These are phyloP conservation scores for Omphalotus olearius DNA, from an alignment of 1,284 basidiomycete species.

Conservation along the genomic window DNA sequence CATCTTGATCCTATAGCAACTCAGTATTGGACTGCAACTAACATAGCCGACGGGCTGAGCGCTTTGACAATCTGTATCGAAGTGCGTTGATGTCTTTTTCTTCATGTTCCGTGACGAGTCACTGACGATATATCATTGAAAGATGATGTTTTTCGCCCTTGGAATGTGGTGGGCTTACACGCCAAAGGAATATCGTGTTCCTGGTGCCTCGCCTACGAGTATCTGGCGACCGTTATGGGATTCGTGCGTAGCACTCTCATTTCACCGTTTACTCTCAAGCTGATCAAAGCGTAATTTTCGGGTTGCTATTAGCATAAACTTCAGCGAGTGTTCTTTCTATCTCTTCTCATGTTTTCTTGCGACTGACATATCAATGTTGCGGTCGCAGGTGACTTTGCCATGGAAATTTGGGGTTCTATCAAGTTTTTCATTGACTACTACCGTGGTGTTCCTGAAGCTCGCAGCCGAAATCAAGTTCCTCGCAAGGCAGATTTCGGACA, in stretches of 20 bases:
- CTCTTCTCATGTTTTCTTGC: constrained; percentile 5
- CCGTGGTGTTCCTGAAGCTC: constrained; percentile 42
- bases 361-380: constrained; percentile 4
- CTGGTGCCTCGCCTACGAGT: constrained; percentile 34
- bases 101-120: neutral
- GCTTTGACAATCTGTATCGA: constrained; percentile 82
- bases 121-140: constrained; percentile 4
- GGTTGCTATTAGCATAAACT: constrained; percentile 58
- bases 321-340: constrained; percentile 34
- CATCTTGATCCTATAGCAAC: constrained; percentile 40
- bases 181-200: constrained; percentile 56
- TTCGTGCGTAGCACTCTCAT: constrained; percentile 38
- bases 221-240: constrained; percentile 71
- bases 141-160: constrained; percentile 80
- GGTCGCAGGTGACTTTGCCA: constrained; percentile 58
- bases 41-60: constrained; percentile 78
- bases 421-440: constrained; percentile 54
- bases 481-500: constrained; percentile 34
- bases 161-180: constrained; percentile 83
- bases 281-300: neutral
- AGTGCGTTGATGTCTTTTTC: constrained; percentile 35
- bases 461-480: constrained; percentile 27
- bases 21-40: constrained; percentile 74
- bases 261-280: neutral
- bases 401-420: constrained; percentile 61